phyloP scores from a whole-genome alignment of 139 green algal genomes.

The Tetratostichococcus sp. region DNA sequence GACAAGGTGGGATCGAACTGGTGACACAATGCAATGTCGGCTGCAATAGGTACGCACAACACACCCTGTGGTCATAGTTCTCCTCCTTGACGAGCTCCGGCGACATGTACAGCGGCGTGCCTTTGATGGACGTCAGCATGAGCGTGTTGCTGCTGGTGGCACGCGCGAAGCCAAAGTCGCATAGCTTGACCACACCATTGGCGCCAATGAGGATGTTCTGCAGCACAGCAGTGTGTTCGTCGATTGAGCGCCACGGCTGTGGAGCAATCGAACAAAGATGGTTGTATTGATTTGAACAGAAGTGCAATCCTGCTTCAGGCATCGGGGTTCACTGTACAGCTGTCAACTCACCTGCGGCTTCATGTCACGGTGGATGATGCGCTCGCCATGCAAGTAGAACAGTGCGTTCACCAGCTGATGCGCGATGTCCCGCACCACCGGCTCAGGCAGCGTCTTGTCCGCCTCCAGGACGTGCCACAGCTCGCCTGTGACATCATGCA shows the following conservation, averaged over 20 bases:
- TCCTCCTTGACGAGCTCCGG: constrained; percentile 98
- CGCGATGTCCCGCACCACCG: constrained; percentile 75
- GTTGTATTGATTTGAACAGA: too few species aligned
- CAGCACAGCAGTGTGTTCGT: constrained; percentile 31
- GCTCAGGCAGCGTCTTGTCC: constrained; percentile 83
- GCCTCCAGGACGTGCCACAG: constrained; percentile 98
- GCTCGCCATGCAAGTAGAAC: constrained; percentile 91
- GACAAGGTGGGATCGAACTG: too few species aligned
- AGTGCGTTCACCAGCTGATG: constrained; percentile 90
- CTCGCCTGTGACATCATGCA: constrained; percentile 73
- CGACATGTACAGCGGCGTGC: constrained; percentile 98
- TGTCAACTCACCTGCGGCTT: constrained; percentile 33
- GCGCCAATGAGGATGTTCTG: constrained; percentile 83
- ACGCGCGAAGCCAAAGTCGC: constrained; percentile 88
- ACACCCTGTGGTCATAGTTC: constrained; percentile 88
- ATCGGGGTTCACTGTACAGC: too few species aligned
- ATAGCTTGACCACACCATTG: constrained; percentile 75
- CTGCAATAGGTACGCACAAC: neutral
- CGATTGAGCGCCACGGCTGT: too few species aligned
- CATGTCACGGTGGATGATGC: constrained; percentile 93
- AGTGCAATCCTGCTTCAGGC: too few species aligned
- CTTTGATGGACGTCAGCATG: constrained; percentile 93
- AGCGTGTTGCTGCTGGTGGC: constrained; percentile 91
- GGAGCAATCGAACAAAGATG: too few species aligned
- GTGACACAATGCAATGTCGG: too few species aligned